Evolutionary conservation across 192 early-diverging fungal species (phyloP), one percentile per base, ranked within the genome.

Genomic region (Radiomyces spectabilis): DNA sequence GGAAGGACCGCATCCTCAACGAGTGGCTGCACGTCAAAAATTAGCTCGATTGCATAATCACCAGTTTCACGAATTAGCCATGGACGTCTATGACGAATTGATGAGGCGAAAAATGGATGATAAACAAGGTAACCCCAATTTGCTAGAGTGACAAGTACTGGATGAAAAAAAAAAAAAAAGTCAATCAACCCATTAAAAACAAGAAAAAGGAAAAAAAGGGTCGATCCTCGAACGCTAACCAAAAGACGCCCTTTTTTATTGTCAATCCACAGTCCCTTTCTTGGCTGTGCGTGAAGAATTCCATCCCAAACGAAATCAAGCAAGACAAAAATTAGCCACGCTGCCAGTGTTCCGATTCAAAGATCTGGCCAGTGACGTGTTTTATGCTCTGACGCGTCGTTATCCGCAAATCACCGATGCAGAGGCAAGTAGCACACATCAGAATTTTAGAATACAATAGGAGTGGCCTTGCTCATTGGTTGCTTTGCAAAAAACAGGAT

Each of bases 41-140:
- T 71, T 98, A 18, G 77, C 77, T n/a, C 71, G 86, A 43, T 73
- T 95, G 24, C 72, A 78, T 27, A 79, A 85, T 45, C 77, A 79
- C 55, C 94, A 98, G 63, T 91, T 98, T 67, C 83, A 90, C 61
- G 95, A 96, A 64, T 79, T 98, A 15, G 77, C 86, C 22, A 94
- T 91, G 12, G 93, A 98, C 71, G 93, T 98, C 7, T 93, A 87
- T 69, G 95, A 98, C 70, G 95, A 98, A 66, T 76, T 98, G 57
- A 82, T 79, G 19, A 63, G 94, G 43, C 52, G 94, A n/a, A 69
- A 63, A 38, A 53, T 60, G 37, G 74, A 84, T 57, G 71, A 69
- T 18, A 64, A 55, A 43, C 76, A 79, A 46, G 71, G 86, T 90
- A 78, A 62, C n/a, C n/a, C n/a, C n/a, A n/a, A n/a, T n/a, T n/a